Evolutionary conservation across 371 early-diverging fungal species (phyloP).

Genomic region (Rhizopus microsporus): DNA sequence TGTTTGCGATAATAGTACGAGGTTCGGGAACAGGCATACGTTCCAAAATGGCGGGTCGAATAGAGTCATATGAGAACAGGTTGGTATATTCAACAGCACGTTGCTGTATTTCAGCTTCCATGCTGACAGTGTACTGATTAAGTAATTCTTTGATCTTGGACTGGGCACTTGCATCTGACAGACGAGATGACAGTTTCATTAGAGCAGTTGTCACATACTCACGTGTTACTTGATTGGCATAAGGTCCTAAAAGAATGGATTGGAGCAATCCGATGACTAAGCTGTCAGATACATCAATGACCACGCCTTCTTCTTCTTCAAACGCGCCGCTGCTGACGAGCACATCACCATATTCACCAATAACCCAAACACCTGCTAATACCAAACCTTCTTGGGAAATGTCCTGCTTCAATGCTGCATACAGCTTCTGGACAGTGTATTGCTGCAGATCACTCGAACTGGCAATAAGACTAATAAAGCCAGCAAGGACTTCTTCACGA

Average conservation of each 20-base stretch:
- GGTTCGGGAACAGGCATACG: constrained; percentile 91
- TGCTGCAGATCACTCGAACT: constrained; percentile 79
- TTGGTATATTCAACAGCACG: constrained; percentile 89
- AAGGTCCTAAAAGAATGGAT: constrained; percentile 76
- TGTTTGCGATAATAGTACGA: constrained; percentile 41
- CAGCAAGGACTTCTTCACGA: constrained; percentile 71
- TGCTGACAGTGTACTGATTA: constrained; percentile 62
- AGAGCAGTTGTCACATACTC: constrained; percentile 87
- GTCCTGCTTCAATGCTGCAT: constrained; percentile 78
- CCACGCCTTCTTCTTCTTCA: constrained; percentile 68
- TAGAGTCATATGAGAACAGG: constrained; percentile 73
- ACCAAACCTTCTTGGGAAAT: constrained; percentile 87
- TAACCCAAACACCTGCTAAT: constrained; percentile 90
- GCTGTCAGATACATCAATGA: constrained; percentile 67
- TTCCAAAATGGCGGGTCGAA: constrained; percentile 87
- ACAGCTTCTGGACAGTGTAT: constrained; percentile 87
- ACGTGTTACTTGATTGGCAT: constrained; percentile 74
- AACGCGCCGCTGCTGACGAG: constrained; percentile 68
- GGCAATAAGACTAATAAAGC: constrained; percentile 70
- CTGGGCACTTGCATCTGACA: constrained; percentile 54
- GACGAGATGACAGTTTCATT: constrained; percentile 85
- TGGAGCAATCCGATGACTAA: constrained; percentile 77
- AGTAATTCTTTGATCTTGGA: constrained; percentile 61
- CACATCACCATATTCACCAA: constrained; percentile 96
- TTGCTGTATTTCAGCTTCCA: constrained; percentile 92